Evolutionary conservation across 495 filamentous ascomycete species (phyloP), one percentile per base, ranked within the genome.

Genomic region (Haplographium delicatum): DNA sequence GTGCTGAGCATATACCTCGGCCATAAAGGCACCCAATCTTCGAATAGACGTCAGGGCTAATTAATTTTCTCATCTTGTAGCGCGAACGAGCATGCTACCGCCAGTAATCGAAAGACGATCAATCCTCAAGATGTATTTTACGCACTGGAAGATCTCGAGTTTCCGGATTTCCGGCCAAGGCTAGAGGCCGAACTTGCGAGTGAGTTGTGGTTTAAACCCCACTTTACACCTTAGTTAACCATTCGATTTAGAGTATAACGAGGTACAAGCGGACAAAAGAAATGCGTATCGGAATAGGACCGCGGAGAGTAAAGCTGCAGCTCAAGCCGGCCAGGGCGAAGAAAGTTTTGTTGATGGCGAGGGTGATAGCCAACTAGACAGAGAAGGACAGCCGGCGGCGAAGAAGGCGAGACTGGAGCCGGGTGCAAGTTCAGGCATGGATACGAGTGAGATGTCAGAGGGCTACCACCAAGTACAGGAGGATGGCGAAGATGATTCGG

Each of bases 91-190:
- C 72, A 77, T 46, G 82, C 85, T 1, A 63, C 69, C 19, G 49
- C 69, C 38, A 78, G 75, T 13, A 79, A 83, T 57, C 86, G 91
- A 65, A 93, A 91, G 64, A 96, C 88, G 9, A 86, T 98, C 52
- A 81, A 79, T 55, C 89, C 91, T 1, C 66, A 77, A 33, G 90
- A 96, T 62, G 85, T 98, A 37, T 79, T 96, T 58, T 78, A 78
- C 23, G 91, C 89, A 1, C 70, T 98, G 2, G 78, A 82, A 4
- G 86, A 93, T 33, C 75, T 88, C 44, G 93, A 97, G 69, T 90
- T 90, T 58, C 84, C 82, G 18, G 78, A 78, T 30, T 91, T 96
- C 67, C 74, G 82, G 25, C 62, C 62, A 1, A 44, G 67, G 24
- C 64, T 84, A 5, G 78, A 83, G 52, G 73, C 72, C 5, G 81